Percentiles rank a stretch among this genome's conserved stretches.
Conservation (phyloP, 108 stramenopile genomes). For the Fragilaria crotonensis region DNA sequence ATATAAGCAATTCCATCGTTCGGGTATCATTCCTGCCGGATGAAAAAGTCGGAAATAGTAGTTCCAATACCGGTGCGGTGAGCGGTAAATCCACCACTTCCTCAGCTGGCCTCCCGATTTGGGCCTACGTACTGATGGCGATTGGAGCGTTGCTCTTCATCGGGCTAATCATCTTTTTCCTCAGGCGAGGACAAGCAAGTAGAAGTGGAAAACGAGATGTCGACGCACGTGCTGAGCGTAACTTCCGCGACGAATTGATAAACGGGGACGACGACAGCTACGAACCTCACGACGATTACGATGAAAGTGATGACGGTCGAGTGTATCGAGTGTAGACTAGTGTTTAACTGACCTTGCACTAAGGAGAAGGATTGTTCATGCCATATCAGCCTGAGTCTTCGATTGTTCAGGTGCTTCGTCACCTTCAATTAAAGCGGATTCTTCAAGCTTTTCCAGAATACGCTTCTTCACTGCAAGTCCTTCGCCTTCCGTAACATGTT, state of each 20-base stretch:
- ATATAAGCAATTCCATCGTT: neutral
- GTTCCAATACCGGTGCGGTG: neutral
- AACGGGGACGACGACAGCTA: neutral
- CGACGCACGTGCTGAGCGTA: neutral
- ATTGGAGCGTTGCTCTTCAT: neutral
- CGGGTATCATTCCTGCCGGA: neutral
- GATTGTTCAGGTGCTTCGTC: neutral
- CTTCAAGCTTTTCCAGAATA: constrained; percentile 15
- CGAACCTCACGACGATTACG: neutral
- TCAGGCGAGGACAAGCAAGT: neutral
- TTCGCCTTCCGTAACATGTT: constrained; percentile 42
- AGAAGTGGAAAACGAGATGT: neutral
- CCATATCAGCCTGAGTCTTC: neutral
- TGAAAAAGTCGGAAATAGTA: neutral
- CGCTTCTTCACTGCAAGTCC: constrained; percentile 31
- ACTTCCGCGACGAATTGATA: neutral
- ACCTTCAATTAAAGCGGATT: neutral
- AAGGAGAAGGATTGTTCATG: neutral
- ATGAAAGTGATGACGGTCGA: neutral
- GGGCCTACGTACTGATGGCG: neutral
- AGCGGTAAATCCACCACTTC: neutral
- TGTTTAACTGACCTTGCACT: neutral
- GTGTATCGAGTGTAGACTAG: neutral
- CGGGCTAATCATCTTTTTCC: neutral
- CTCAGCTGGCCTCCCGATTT: neutral